phyloP scores from a whole-genome alignment of 768 basidiomycete species.

The Tubosaeta brunneosetosa region DNA sequence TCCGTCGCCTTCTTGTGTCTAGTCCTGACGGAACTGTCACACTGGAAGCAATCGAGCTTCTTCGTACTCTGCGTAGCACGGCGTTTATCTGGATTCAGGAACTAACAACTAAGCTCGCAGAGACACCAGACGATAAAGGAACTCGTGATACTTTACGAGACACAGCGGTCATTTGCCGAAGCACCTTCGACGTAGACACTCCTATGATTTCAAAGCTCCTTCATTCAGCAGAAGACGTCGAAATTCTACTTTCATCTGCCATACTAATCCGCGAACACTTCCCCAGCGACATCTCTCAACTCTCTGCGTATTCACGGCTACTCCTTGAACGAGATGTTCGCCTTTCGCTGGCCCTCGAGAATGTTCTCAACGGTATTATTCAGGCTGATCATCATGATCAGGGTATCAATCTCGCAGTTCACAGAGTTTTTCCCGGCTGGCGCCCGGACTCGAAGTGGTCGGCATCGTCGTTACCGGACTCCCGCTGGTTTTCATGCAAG shows the following conservation, averaged over 20 bases:
- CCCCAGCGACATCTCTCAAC: constrained; percentile 6
- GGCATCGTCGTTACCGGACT: constrained; percentile 11
- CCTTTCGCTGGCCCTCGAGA: constrained; percentile 29
- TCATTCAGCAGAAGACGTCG: constrained; percentile 19
- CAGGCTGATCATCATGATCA: not conserved
- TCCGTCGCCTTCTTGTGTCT: constrained; percentile 33
- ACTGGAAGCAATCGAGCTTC: constrained; percentile 18
- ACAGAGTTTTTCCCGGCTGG: no score
- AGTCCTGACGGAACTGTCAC: constrained; percentile 9
- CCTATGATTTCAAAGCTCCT: constrained; percentile 9
- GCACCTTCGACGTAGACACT: constrained; percentile 28
- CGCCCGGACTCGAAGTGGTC: constrained; percentile 29
- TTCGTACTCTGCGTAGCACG: constrained; percentile 29
- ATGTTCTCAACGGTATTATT: constrained; percentile 17
- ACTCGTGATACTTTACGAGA: constrained; percentile 12
- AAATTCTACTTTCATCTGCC: constrained; percentile 30
- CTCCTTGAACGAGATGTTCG: constrained; percentile 31
- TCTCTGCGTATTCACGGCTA: constrained; percentile 11
- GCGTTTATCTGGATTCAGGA: constrained; percentile 35
- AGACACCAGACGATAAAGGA: not conserved
- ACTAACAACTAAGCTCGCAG: constrained; percentile 19
- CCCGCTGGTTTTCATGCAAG: constrained; percentile 30
- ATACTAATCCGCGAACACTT: constrained; percentile 32
- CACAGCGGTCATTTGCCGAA: constrained; percentile 16
- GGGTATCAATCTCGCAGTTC: constrained; percentile 32